phyloP scores from a whole-genome alignment of 345 rosid genomes.

The Rhizophora mangle region DNA sequence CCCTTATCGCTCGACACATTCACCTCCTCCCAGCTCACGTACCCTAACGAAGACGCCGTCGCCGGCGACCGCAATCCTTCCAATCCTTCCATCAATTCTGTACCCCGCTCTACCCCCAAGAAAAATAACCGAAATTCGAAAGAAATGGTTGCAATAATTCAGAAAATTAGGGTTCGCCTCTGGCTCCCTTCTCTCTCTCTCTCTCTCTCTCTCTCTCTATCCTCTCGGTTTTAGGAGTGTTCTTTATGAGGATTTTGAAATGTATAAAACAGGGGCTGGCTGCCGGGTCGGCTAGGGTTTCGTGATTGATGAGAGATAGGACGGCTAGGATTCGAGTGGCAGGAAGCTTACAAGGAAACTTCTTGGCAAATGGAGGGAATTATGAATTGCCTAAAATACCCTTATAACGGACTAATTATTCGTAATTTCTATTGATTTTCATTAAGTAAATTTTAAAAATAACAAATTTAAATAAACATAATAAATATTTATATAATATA shows the following conservation, averaged over 20 bases:
- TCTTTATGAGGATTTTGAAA: slow-evolving; percentile 1
- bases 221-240: too few species aligned
- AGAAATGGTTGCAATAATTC: too few species aligned
- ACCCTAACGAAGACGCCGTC: slow-evolving; percentile 26
- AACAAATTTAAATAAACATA: too few species aligned
- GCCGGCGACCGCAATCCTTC: slow-evolving; percentile 25
- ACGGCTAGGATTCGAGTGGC: slow-evolving; percentile 50
- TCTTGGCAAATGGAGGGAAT: slow-evolving; percentile 15
- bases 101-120: background rate
- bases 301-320: slow-evolving; percentile 31
- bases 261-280: slow-evolving; percentile 12
- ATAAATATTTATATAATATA: too few species aligned
- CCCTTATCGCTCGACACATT: slow-evolving; percentile 45
- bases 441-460: too few species aligned
- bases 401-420: background rate
- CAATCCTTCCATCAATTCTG: slow-evolving; percentile 20
- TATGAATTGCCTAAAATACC: slow-evolving; percentile 21
- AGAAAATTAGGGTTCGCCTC: background rate
- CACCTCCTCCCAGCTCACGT: slow-evolving; percentile 74
- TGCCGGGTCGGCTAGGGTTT: slow-evolving; percentile 43
- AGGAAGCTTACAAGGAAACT: background rate
- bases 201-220: background rate
- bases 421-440: too few species aligned
- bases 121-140: too few species aligned
- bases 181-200: background rate